Evolutionary conservation across 2,329 filamentous ascomycete genomes (phyloP).

Genomic region (Hirsutella minnesotensis): DNA sequence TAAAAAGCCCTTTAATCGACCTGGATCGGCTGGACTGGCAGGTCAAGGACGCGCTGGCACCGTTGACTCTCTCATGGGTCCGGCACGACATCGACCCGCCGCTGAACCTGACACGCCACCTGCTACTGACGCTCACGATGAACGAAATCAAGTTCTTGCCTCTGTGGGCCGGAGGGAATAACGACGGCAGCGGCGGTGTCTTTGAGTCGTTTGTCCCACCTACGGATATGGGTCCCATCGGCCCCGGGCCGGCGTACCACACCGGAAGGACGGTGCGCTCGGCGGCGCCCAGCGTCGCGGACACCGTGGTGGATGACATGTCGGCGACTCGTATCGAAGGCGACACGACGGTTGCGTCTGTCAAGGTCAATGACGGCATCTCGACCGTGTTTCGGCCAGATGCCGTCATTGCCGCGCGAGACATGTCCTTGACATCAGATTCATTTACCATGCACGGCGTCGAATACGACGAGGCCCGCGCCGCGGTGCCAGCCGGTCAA

Average conservation of each 20-base stretch:
- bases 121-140: constrained; percentile 40
- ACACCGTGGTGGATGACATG: constrained; percentile 24
- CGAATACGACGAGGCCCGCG: constrained; percentile 23
- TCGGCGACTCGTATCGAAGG: constrained; percentile 19
- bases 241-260: constrained; percentile 34
- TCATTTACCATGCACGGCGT: constrained; percentile 18
- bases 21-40: constrained; percentile 10
- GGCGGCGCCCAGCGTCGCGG: constrained; percentile 18
- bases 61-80: constrained; percentile 13
- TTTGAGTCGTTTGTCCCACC: constrained; percentile 29
- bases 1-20: constrained; percentile 9
- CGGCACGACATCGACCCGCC: constrained; percentile 19
- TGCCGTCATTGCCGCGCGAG: constrained; percentile 19
- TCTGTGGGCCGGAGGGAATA: constrained; percentile 48
- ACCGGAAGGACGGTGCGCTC: constrained; percentile 29
- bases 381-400: constrained; percentile 22
- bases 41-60: constrained; percentile 10
- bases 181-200: constrained; percentile 40
- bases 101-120: constrained; percentile 26
- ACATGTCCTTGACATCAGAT: constrained; percentile 21
- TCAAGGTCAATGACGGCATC: constrained; percentile 27
- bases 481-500: constrained; percentile 14
- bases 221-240: constrained; percentile 30
- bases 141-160: constrained; percentile 52
- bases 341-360: constrained; percentile 20